Base-by-base conservation (phyloP, 163 green algal species). In the Chlamydomonas reinhardtii region DNA sequence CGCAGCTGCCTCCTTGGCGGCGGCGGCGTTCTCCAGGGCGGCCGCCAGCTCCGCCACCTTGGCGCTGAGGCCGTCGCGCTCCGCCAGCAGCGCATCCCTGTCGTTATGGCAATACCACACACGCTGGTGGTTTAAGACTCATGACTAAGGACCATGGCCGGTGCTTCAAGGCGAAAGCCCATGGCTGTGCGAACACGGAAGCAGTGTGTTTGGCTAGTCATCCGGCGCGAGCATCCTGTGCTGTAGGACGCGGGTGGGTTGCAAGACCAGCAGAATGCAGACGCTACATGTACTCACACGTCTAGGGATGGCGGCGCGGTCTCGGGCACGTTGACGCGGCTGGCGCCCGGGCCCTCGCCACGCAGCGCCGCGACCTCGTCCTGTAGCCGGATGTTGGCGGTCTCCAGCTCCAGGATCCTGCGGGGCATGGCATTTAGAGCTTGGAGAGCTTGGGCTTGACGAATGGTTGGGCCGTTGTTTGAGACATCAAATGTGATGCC, bases 371-470 rank as follows among this genome's bases (percentile, higher is more conserved):
- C 71, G 2, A 87, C 3, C 61, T 78, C 39, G 37, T 87, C 82
- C 39, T 87, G 69, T 14, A 90, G 64, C 24, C 76, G 39, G 29
- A 90, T 65, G 65, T 76, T 79, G 0, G 78, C 64, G 8, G 64
- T 85, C 85, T 90, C 85, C 29, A 90, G 73, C 48, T 90, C 62
- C 64, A 90, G 85, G 31, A 90, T 52, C 54, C 85, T 88, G 82
- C 62, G n/a, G 5, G 22, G 20, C 0, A n/a, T n/a, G n/a, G n/a
- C n/a, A n/a, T n/a, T n/a, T n/a, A n/a, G n/a, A n/a, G n/a, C n/a
- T n/a, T n/a, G n/a, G n/a, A n/a, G n/a, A n/a, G n/a, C n/a, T n/a
- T n/a, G n/a, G n/a, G n/a, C n/a, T n/a, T n/a, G n/a, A n/a, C n/a
- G n/a, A n/a, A n/a, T n/a, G n/a, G n/a, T n/a, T n/a, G n/a, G n/a